Evolutionary conservation across 2,329 filamentous ascomycete genomes (phyloP).

Genomic region (Trichoderma koningii): DNA sequence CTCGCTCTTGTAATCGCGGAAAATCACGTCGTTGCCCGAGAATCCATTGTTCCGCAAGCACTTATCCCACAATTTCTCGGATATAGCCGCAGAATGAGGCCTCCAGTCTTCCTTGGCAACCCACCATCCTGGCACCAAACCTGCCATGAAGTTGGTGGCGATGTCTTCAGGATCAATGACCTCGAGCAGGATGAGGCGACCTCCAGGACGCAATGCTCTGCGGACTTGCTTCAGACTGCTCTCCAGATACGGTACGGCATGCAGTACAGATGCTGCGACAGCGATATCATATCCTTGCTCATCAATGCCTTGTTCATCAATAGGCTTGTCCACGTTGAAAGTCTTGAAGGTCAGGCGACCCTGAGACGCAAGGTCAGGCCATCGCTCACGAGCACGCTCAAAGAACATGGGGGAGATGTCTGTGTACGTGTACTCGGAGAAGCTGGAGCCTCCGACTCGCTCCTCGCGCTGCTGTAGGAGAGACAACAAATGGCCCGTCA

Average conservation of each 20-base stretch:
- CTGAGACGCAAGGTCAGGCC: neutral
- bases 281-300: slow-evolving; percentile 42
- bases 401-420: slow-evolving; percentile 45
- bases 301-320: slow-evolving; percentile 38
- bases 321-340: slow-evolving; percentile 35
- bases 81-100: neutral
- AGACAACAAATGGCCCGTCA: slow-evolving; percentile 37
- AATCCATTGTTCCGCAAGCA: slow-evolving; percentile 3
- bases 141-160: slow-evolving; percentile 10
- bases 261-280: slow-evolving; percentile 35
- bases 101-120: slow-evolving; percentile 9
- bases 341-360: slow-evolving; percentile 31
- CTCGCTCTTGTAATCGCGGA: slow-evolving; percentile 13
- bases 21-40: slow-evolving; percentile 9
- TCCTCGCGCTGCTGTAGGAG: slow-evolving; percentile 32
- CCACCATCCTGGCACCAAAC: slow-evolving; percentile 20
- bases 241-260: slow-evolving; percentile 7
- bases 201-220: slow-evolving; percentile 2
- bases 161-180: slow-evolving; percentile 4
- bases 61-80: slow-evolving; percentile 5
- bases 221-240: neutral
- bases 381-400: slow-evolving; percentile 28
- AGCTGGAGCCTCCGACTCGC: slow-evolving; percentile 28
- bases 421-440: slow-evolving; percentile 43
- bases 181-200: slow-evolving; percentile 14